These are phyloP conservation scores for Solanum pennellii DNA, from an alignment of 257 asterid genomes.

Conservation along the genomic window DNA sequence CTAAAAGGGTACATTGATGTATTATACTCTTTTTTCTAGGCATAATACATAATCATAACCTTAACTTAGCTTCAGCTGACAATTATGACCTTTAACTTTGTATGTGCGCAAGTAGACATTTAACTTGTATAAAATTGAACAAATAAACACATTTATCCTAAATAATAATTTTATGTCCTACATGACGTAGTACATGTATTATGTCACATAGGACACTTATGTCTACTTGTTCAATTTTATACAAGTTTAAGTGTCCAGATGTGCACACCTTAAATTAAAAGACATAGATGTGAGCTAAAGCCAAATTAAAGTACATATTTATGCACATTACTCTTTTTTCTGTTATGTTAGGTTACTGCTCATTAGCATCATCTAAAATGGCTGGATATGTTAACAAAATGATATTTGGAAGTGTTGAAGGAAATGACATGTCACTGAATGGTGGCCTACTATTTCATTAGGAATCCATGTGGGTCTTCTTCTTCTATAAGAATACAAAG, in stretches of 20 bases:
- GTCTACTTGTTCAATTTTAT: neutral
- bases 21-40: neutral
- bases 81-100: neutral
- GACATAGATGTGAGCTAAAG: no score
- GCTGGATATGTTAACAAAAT: neutral
- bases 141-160: no score
- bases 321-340: neutral
- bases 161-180: no score
- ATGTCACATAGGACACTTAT: neutral
- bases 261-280: no score
- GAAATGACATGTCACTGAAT: neutral
- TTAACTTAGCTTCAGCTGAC: neutral
- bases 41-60: no score
- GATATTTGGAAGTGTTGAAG: neutral
- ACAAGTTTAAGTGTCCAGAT: neutral
- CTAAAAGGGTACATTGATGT: neutral
- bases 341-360: neutral
- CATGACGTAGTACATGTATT: neutral
- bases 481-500: neutral
- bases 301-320: no score
- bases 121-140: neutral
- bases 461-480: neutral
- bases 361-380: neutral
- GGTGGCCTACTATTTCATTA: neutral
- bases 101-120: neutral